Evolutionary conservation across 2,329 filamentous ascomycete species (phyloP), one percentile per base, ranked within the genome.

Genomic region (Sphaceloma murrayae): DNA sequence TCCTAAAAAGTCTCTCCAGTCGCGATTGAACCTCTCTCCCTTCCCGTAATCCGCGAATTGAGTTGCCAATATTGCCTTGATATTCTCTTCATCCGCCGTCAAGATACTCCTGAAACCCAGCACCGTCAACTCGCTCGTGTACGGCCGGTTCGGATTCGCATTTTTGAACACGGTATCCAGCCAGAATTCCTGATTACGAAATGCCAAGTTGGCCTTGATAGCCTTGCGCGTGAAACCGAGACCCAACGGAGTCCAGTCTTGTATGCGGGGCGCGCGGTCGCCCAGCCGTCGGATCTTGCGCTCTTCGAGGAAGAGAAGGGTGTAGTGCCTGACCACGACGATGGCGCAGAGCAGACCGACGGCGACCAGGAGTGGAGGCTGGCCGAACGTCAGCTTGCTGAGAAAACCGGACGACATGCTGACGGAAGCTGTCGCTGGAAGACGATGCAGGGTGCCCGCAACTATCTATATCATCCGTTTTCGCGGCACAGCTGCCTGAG

Each of bases 41-140:
- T 94, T 87, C 54, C 87, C 88, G 58, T 80, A 95, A 57, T 94
- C 84, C 30, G 66, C 65, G 57, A 95, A 95, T 57, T 94, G 85
- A 1, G 81, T 82, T 0, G 87, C 84, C n/a, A 95, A 69, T 16
- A 95, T 73, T 4, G 88, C 85, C 62, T 94, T 94, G 67, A 94
- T 82, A 58, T 94, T 94, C 56, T 93, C 85, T 0, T 83, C 82
- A 53, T 94, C 86, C 4, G 75, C 75, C 0, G 88, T 94, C 56
- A 91, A 72, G 48, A 93, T 61, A 16, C 81, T 61, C n/a, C 83
- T 75, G 36, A 65, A 59, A 36, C 73, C 70, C 1, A 76, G 54
- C 5, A 77, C 54, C 1, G 68, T 68, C 8, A 66, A 60, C 62
- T 89, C 83, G 29, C 72, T 64, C 0, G 83, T 88, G 53, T 69